These are phyloP conservation scores for Gamsiella multidivaricata DNA, from an alignment of 192 early-diverging fungal genomes.

Conservation along the genomic window DNA sequence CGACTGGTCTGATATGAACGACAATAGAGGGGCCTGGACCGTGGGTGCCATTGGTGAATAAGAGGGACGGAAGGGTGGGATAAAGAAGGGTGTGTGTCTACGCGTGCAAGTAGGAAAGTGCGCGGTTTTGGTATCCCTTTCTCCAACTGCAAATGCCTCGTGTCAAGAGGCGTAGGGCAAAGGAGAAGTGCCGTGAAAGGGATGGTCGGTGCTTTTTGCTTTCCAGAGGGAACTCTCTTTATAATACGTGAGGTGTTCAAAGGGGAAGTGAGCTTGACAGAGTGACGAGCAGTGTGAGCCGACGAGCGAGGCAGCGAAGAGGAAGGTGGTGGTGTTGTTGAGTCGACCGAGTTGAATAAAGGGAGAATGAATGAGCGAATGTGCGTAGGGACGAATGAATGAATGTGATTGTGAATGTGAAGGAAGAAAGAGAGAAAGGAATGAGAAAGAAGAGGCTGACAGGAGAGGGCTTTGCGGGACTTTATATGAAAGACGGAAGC, in stretches of 20 bases:
- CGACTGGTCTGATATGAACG: conserved; percentile 62
- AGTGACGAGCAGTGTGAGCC: background rate
- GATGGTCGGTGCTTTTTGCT: conserved; percentile 13
- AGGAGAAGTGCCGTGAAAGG: no score
- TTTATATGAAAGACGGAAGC: conserved; percentile 6
- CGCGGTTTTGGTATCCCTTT: no score
- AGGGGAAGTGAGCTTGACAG: background rate
- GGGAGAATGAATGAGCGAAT: background rate
- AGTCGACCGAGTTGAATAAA: background rate
- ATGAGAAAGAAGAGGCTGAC: background rate
- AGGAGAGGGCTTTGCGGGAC: background rate
- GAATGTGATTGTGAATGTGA: background rate
- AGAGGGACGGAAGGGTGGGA: background rate
- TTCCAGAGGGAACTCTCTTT: conserved; percentile 1
- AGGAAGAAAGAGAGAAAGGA: background rate
- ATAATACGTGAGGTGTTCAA: background rate
- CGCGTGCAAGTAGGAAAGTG: background rate
- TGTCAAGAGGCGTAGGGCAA: no score
- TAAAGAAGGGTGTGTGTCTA: background rate
- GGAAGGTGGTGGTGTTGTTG: background rate
- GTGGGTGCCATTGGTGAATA: conserved; percentile 40
- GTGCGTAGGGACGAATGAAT: background rate
- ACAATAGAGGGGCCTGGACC: conserved; percentile 51
- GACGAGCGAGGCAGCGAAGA: background rate
- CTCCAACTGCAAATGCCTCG: no score